Evolutionary conservation across 768 basidiomycete genomes (phyloP).

Genomic region (Tylopilus plumbeoviolaceoides): DNA sequence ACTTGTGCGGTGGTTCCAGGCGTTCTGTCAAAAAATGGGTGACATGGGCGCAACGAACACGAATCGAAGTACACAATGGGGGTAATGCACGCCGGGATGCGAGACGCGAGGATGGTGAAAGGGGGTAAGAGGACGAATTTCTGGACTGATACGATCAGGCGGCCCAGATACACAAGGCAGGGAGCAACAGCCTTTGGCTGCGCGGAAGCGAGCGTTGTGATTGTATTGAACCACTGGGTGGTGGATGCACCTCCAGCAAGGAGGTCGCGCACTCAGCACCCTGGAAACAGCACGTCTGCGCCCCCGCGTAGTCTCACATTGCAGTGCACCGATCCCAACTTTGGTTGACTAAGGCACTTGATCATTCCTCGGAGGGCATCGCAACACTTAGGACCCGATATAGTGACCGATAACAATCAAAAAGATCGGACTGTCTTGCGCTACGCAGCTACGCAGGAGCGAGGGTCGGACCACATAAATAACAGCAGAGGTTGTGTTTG

Average conservation of each 20-base stretch:
- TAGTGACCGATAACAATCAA: slow-evolving; percentile 41
- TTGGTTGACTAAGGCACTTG: slow-evolving; percentile 33
- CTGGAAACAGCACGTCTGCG: slow-evolving; percentile 40
- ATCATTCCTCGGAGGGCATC: slow-evolving; percentile 21
- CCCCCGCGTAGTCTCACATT: slow-evolving; percentile 41
- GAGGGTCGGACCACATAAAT: slow-evolving; percentile 54
- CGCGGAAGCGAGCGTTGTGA: background rate
- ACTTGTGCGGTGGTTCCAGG: slow-evolving; percentile 2
- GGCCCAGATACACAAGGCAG: slow-evolving; percentile 1
- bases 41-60: slow-evolving; percentile 14
- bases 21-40: slow-evolving; percentile 22
- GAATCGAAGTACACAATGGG: slow-evolving; percentile 13
- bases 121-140: slow-evolving; percentile 23
- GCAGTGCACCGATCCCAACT: slow-evolving; percentile 39
- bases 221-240: slow-evolving; percentile 25
- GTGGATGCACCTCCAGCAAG: slow-evolving; percentile 28
- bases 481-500: slow-evolving; percentile 45
- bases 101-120: slow-evolving; percentile 34
- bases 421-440: slow-evolving; percentile 35
- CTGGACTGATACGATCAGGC: slow-evolving; percentile 15
- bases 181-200: slow-evolving; percentile 10
- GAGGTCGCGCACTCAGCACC: slow-evolving; percentile 42
- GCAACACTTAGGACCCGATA: slow-evolving; percentile 39
- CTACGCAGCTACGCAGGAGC: slow-evolving; percentile 40
- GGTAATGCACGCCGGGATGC: slow-evolving; percentile 30